phyloP scores from a whole-genome alignment of 495 filamentous ascomycete species.

The Arthonia radiata region DNA sequence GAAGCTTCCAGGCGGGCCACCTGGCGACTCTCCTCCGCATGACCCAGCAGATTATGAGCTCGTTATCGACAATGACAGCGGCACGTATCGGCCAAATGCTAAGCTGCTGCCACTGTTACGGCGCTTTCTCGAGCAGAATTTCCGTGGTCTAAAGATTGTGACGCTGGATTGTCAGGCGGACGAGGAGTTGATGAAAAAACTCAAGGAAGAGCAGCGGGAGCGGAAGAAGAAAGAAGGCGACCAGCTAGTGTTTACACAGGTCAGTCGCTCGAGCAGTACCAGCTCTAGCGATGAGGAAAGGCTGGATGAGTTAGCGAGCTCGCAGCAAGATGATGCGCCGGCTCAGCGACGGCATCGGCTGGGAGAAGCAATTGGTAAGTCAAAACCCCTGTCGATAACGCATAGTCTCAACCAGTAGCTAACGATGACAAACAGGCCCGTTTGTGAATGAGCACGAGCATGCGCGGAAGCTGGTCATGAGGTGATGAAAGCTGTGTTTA shows the following conservation, averaged over 20 bases:
- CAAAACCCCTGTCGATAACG: too few relatives aligned
- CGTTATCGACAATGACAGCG: constrained; percentile 83
- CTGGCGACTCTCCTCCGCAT: constrained; percentile 16
- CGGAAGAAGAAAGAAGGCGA: constrained; percentile 36
- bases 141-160: constrained; percentile 47
- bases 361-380: too few relatives aligned
- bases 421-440: too few relatives aligned
- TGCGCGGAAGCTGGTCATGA: too few relatives aligned
- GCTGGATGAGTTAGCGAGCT: too few relatives aligned
- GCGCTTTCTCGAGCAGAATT: constrained; percentile 38
- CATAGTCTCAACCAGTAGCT: too few relatives aligned
- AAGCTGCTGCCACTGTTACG: constrained; percentile 43
- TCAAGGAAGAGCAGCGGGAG: constrained; percentile 39
- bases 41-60: constrained; percentile 57
- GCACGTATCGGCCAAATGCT: constrained; percentile 73
- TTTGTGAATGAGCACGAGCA: too few relatives aligned
- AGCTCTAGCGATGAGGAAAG: not conserved
- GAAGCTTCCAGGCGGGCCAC: constrained; percentile 6
- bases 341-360: too few relatives aligned
- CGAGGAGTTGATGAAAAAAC: constrained; percentile 30
- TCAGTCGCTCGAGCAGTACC: constrained; percentile 16
- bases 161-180: constrained; percentile 42
- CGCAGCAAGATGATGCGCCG: too few relatives aligned
- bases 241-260: constrained; percentile 38
- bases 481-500: too few relatives aligned